Conservation (phyloP, 169 alveolate species). For the Plasmodium vivax region DNA sequence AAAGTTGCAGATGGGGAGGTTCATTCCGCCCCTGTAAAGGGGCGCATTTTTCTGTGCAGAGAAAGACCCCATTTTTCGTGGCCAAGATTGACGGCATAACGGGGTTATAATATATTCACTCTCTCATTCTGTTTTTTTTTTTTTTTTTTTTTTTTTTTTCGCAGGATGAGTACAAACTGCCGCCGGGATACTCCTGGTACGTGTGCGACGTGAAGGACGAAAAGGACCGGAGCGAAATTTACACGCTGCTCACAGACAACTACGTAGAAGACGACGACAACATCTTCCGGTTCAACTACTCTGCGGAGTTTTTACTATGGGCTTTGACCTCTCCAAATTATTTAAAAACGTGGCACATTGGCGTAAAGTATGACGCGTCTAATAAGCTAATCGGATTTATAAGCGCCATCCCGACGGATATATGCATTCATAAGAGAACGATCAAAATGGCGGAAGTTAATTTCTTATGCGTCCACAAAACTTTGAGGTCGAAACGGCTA, state of each 20-base stretch:
- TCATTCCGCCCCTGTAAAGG: neutral
- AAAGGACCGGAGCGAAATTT: conserved; percentile 77
- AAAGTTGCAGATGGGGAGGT: conserved; percentile 10
- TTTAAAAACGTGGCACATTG: conserved; percentile 93
- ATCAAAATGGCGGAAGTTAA: conserved; percentile 95
- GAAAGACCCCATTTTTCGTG: neutral
- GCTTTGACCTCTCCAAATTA: conserved; percentile 94
- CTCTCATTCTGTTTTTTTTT: conserved; percentile 34
- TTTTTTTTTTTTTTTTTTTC: conserved; percentile 72
- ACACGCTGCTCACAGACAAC: conserved; percentile 90
- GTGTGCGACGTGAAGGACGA: conserved; percentile 90
- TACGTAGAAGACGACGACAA: conserved; percentile 98
- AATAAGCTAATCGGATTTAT: conserved; percentile 93
- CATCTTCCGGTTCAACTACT: conserved; percentile 97
- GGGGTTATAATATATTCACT: neutral
- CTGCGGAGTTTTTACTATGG: conserved; percentile 95
- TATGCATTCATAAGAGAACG: conserved; percentile 83
- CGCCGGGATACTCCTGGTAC: conserved; percentile 94
- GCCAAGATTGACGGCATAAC: neutral
- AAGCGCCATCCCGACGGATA: conserved; percentile 94
- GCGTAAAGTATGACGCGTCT: conserved; percentile 89
- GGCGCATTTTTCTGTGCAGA: neutral
- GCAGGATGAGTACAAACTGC: conserved; percentile 90
- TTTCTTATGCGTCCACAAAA: conserved; percentile 98
- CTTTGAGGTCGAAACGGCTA: conserved; percentile 95